A percentile compares a stretch with the other conserved stretches of the same genome.
Evolutionary conservation across 108 stramenopile genomes (phyloP).

Genomic region (Mediolabrus comicus): DNA sequence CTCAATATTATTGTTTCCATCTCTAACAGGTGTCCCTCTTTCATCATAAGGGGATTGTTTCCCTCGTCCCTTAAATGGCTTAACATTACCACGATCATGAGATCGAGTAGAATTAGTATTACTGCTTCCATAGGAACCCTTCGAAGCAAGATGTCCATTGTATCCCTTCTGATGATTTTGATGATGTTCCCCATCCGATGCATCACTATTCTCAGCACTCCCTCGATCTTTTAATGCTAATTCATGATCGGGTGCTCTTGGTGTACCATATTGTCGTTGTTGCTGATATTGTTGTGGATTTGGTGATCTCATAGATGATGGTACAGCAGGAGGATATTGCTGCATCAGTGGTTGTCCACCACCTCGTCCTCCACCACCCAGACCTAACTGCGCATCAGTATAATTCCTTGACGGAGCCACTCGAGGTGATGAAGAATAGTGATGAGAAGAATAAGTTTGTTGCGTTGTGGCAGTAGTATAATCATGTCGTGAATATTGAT

Average conservation of each 20-base stretch:
- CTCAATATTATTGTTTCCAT: conserved; percentile 23
- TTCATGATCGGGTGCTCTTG: conserved; percentile 14
- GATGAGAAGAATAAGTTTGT: not conserved
- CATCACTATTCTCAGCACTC: conserved; percentile 35
- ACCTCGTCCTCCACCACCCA: conserved; percentile 7
- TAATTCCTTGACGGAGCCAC: conserved; percentile 5
- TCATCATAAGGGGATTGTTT: conserved; percentile 19
- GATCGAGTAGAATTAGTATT: not conserved
- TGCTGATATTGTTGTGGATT: not conserved
- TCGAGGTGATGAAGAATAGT: not conserved
- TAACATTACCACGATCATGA: not conserved
- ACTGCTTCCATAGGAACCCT: not conserved
- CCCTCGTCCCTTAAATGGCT: conserved; percentile 6
- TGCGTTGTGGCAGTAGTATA: not conserved
- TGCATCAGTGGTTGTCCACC: conserved; percentile 2
- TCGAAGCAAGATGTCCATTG: not conserved
- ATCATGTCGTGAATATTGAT: not conserved
- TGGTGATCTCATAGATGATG: not conserved
- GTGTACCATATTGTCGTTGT: conserved; percentile 4
- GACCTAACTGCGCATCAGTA: conserved; percentile 15
- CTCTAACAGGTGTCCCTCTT: conserved; percentile 35
- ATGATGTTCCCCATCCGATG: conserved; percentile 23
- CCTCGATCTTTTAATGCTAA: conserved; percentile 34
- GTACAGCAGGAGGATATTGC: not conserved
- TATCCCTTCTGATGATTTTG: not conserved